Percentiles rank a stretch among this genome's conserved stretches.
Evolutionary conservation across 345 rosid genomes (phyloP).

Genomic region (Hibiscus trionum): DNA sequence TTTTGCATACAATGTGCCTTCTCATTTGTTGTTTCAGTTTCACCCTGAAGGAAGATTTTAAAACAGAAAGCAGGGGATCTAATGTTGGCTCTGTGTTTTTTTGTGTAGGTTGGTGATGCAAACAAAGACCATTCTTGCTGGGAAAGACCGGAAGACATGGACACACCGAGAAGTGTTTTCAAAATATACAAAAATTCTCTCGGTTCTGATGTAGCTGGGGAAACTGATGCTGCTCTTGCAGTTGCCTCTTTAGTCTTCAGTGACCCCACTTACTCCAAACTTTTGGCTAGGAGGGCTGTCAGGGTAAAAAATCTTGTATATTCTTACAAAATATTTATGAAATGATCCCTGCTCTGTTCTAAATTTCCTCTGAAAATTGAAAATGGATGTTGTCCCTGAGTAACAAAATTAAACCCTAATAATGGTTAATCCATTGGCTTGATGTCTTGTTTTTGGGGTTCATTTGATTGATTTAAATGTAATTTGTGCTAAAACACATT

Average conservation of each 20-base stretch:
- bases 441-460: too few species aligned
- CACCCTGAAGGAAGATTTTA: neutral
- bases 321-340: neutral
- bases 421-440: too few species aligned
- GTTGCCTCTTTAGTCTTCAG: constrained; percentile 87
- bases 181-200: constrained; percentile 65
- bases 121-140: constrained; percentile 84
- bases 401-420: too few species aligned
- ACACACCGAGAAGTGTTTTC: constrained; percentile 76
- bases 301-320: constrained; percentile 34
- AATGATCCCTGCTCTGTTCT: neutral
- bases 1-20: too few species aligned
- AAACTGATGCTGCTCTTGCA: constrained; percentile 95
- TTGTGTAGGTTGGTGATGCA: constrained; percentile 76
- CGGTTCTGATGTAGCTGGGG: constrained; percentile 95
- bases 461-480: too few species aligned
- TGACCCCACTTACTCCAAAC: constrained; percentile 72
- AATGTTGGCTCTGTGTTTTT: constrained; percentile 4
- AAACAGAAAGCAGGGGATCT: neutral
- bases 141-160: constrained; percentile 99
- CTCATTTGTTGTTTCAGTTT: neutral
- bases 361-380: neutral
- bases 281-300: constrained; percentile 51
- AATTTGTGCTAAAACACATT: too few species aligned
- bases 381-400: neutral